Evolutionary conservation across 164 flowering plant species (phyloP), one percentile per base, ranked within the genome.

Genomic region (Annona squamosa): DNA sequence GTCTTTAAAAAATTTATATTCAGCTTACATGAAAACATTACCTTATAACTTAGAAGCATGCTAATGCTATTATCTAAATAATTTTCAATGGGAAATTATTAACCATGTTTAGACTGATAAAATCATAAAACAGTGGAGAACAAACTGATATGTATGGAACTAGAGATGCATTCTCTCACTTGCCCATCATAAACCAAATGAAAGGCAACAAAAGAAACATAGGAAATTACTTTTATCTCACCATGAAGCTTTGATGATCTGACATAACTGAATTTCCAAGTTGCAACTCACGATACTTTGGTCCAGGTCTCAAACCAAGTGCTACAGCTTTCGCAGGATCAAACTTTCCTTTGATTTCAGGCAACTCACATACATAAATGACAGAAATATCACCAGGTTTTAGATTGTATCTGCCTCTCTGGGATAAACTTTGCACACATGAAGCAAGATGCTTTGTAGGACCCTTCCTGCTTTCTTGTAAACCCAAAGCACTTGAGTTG

Each of bases 331-430:
- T 96, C 70, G 78, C 80, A 0, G 89, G 91, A 75, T 93, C 91
- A 81, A 96, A 96, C 76, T 89, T 96, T 47, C 99, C 99, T 79
- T 83, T 84, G 63, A 93, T 84, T 79, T 96, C 94, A 79, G 99
- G 87, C 79, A 95, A 81, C 78, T 95, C 98, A 83, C 94, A 91
- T 48, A 89, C 79, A 86, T 95, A 96, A 59, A 96, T 63, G 3
- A 96, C 99, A 76, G 99, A 88, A 75, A 88, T 76, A 66, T 93
- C 94, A 63, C 95, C 94, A 68, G 94, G 92, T 78, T 87, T 90
- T 48, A 75, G 48, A n/a, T 37, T 56, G 17, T 74, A 42, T 46
- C 46, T 70, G 48, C 42, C 69, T 44, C 69, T 77, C 46, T 46
- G 37, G 3, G 73, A 46, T 61, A 75, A 71, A 74, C 46, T 71